A percentile compares a stretch with the other conserved stretches of the same genome.
These are phyloP conservation scores for Exophiala alcalophila DNA, from an alignment of 2,329 filamentous ascomycete genomes.

Conservation along the genomic window DNA sequence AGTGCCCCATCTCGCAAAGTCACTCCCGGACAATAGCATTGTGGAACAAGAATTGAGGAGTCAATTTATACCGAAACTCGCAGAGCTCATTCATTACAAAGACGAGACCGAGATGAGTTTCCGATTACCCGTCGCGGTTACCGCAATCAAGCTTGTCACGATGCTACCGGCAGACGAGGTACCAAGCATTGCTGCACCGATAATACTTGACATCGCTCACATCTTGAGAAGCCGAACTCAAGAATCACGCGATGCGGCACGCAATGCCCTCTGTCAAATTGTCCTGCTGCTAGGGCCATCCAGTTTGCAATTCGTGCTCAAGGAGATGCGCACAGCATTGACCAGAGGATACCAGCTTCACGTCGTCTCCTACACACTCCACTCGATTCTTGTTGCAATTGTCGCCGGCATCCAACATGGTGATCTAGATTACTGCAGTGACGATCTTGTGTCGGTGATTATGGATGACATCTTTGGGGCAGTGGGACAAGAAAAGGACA, in stretches of 20 bases:
- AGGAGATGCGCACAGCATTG: conserved; percentile 79
- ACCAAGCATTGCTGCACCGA: conserved; percentile 70
- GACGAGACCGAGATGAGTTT: conserved; percentile 92
- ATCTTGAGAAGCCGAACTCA: conserved; percentile 86
- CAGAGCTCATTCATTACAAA: conserved; percentile 87
- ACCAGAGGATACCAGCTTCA: conserved; percentile 88
- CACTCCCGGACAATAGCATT: conserved; percentile 65
- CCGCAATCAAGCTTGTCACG: conserved; percentile 81
- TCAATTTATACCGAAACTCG: conserved; percentile 73
- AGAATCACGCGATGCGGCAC: conserved; percentile 85
- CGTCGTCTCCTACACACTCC: conserved; percentile 90
- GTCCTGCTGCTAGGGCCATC: conserved; percentile 73
- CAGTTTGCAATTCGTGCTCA: conserved; percentile 89
- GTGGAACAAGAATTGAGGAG: conserved; percentile 68
- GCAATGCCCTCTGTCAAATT: conserved; percentile 83
- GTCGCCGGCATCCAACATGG: conserved; percentile 73
- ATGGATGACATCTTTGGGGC: conserved; percentile 98
- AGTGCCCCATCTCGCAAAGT: conserved; percentile 54
- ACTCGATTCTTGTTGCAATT: conserved; percentile 78
- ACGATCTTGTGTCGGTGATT: conserved; percentile 73
- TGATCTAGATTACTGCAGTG: conserved; percentile 83
- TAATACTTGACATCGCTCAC: conserved; percentile 88
- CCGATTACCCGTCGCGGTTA: conserved; percentile 83
- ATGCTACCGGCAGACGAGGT: conserved; percentile 72
- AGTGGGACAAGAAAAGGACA: conserved; percentile 92